Evolutionary conservation across 108 stramenopile genomes (phyloP).

Genomic region (Aurantiochytrium sp.): DNA sequence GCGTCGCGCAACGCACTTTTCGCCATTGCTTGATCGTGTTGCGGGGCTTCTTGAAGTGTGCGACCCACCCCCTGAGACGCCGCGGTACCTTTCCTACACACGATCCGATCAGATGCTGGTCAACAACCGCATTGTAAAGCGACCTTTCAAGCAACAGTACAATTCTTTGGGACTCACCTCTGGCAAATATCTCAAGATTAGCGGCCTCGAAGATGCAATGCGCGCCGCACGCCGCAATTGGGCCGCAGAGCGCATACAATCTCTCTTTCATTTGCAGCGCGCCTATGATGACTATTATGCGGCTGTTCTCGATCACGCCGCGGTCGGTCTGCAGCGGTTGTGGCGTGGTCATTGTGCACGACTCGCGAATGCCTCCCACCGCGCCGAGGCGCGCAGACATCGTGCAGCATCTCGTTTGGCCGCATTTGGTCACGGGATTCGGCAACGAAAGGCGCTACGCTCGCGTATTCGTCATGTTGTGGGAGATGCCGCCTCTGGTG

Average conservation of each 20-base stretch:
- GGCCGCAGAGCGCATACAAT: background rate
- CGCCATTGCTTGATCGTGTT: background rate
- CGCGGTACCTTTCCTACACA: background rate
- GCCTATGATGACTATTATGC: background rate
- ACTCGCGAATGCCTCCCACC: background rate
- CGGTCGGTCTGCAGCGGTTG: background rate
- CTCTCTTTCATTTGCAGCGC: background rate
- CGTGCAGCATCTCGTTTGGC: background rate
- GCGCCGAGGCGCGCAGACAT: background rate
- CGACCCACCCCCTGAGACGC: background rate
- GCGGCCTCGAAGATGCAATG: background rate
- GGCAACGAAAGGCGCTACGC: background rate
- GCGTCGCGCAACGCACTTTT: background rate
- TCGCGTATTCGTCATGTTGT: background rate
- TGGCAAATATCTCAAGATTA: background rate
- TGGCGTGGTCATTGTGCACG: background rate
- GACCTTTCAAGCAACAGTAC: background rate
- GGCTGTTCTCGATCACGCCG: background rate
- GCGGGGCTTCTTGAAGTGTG: background rate
- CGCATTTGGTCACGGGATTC: background rate
- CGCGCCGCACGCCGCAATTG: background rate
- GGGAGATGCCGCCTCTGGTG: background rate
- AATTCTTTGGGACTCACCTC: background rate
- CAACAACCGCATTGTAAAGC: background rate
- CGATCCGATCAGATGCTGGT: background rate